Percentiles rank a stretch among this genome's conserved stretches.
phyloP scores from a whole-genome alignment of 345 rosid species.

The Camelina laxa region DNA sequence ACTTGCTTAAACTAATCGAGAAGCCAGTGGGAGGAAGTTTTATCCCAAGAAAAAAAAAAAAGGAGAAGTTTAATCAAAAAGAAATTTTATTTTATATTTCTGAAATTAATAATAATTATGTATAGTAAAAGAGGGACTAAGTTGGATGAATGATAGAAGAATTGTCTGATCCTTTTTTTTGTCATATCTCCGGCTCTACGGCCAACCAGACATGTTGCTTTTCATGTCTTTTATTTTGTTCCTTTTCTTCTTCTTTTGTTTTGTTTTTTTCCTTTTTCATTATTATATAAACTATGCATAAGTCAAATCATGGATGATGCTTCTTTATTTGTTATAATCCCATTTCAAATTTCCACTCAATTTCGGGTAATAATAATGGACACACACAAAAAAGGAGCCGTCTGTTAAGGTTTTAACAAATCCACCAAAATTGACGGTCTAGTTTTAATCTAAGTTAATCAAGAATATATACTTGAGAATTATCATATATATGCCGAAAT shows the following conservation, averaged over 20 bases:
- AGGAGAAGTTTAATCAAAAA: neutral
- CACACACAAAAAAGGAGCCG: conserved; percentile 19
- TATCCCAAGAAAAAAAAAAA: neutral
- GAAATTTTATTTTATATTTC: neutral
- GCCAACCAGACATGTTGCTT: conserved; percentile 44
- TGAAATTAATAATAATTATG: conserved; percentile 9
- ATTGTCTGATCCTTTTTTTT: conserved; percentile 37
- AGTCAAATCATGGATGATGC: conserved; percentile 42
- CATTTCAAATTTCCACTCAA: conserved; percentile 43
- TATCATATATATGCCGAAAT: conserved; percentile 23
- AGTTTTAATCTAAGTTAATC: conserved; percentile 1
- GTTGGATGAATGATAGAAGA: conserved; percentile 36
- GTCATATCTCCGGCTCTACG: conserved; percentile 36
- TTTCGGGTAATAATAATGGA: conserved; percentile 33
- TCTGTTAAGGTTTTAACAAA: conserved; percentile 7
- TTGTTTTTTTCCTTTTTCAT: neutral
- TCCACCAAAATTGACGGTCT: conserved; percentile 37
- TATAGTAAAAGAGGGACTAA: conserved; percentile 31
- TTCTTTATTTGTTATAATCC: conserved; percentile 43
- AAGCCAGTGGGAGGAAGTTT: conserved; percentile 15
- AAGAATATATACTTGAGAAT: conserved; percentile 26
- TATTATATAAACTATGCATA: conserved; percentile 4
- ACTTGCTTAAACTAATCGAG: conserved; percentile 21
- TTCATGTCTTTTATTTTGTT: conserved; percentile 40
- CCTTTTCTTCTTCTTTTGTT: neutral